phyloP scores from a whole-genome alignment of 2,329 filamentous ascomycete species.

The Xylaria sp. region DNA sequence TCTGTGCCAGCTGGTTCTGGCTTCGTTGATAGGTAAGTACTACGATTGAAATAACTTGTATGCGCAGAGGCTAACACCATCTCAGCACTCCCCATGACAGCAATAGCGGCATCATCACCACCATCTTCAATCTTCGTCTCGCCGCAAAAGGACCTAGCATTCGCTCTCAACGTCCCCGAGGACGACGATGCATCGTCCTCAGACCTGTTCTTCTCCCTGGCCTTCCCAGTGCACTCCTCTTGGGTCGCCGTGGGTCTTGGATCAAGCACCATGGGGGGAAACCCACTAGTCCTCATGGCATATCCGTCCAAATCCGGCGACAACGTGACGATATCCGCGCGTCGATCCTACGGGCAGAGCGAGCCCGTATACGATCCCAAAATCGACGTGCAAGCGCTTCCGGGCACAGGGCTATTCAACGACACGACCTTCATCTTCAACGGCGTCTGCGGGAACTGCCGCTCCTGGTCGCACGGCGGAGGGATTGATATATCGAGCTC shows the following conservation, averaged over 20 bases:
- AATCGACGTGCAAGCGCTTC: conserved; percentile 51
- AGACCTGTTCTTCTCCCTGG: conserved; percentile 61
- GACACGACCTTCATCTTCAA: conserved; percentile 54
- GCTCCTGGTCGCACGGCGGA: conserved; percentile 50
- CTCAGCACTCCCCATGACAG: conserved; percentile 14
- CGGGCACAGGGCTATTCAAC: conserved; percentile 54
- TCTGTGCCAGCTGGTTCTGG: conserved; percentile 32
- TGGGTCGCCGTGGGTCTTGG: conserved; percentile 65
- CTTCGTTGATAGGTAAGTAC: conserved; percentile 25
- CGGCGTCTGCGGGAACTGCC: conserved; percentile 59
- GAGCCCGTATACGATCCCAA: conserved; percentile 57
- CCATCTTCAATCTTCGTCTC: conserved; percentile 40
- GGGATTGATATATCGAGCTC: conserved; percentile 56
- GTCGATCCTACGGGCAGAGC: conserved; percentile 54
- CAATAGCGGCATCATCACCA: conserved; percentile 28
- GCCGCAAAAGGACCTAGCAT: conserved; percentile 51
- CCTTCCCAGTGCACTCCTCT: conserved; percentile 50
- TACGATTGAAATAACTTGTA: not conserved
- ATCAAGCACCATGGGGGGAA: conserved; percentile 52
- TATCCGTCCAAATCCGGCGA: conserved; percentile 54
- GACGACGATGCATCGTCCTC: conserved; percentile 60
- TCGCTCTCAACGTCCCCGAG: conserved; percentile 78
- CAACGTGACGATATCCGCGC: conserved; percentile 63
- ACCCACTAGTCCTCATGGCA: conserved; percentile 60
- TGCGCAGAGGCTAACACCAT: conserved; percentile 9